Evolutionary conservation across 164 flowering plant species (phyloP), one percentile per base, ranked within the genome.

Genomic region (Warburgia ugandensis): DNA sequence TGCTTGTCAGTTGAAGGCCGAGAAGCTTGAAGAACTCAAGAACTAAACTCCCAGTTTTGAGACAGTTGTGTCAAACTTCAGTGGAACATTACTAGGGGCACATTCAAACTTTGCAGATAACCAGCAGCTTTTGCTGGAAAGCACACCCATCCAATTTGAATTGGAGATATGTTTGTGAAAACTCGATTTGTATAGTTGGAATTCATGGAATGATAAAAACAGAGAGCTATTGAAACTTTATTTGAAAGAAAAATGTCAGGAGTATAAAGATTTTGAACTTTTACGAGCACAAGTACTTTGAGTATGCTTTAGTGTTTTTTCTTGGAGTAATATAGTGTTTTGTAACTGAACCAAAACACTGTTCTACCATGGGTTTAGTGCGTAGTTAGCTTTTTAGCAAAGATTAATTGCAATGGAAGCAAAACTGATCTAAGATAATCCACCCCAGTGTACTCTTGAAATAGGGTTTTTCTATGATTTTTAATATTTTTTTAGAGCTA

Each of bases 41-140:
- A 42, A 29, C 10, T 43, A 43, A 25, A 23, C 29, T 48, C 59
- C 59, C 42, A 54, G 55, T 42, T 54, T 48, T 41, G 55, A 29
- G 59, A 51, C 40, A 4, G 1, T 48, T 19, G 27, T 29, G 19
- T 52, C 56, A 52, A 54, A 54, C 31, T 26, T 54, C 45, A 14
- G 56, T 22, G 50, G 55, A 53, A 33, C 27, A 33, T 59, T 58
- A 58, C 40, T 48, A 54, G 63, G 55, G n/a, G n/a, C 47, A 23
- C n/a, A 23, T 29, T 43, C 21, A 27, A 22, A 23, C 22, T 29
- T 40, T 43, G 29, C 28, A 6, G 27, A 16, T 43, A 4, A 23
- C 21, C 23, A 40, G 45, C n/a, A n/a, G 21, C 21, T 25, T 20
- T 40, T 40, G 21, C 12, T 40, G 45, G 45, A 21, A 40, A 40